Percentiles rank a stretch among this genome's conserved stretches.
phyloP scores from a whole-genome alignment of 192 early-diverging fungal species.

The Coemansia nantahalensis region DNA sequence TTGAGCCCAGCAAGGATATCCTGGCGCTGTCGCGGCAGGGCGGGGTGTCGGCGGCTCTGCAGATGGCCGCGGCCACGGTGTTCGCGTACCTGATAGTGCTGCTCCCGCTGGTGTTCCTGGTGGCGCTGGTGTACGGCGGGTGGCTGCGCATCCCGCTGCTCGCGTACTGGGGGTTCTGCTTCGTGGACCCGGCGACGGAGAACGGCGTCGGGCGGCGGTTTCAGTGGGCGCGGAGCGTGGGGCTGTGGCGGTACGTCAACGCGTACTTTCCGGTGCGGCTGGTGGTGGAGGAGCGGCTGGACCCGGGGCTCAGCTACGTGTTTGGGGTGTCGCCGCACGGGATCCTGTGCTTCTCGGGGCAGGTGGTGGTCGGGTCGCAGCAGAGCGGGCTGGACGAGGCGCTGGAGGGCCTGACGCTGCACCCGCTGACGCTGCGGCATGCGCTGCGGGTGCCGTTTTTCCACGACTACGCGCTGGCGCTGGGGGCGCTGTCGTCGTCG shows the following conservation, averaged over 20 bases:
- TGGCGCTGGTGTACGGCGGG: constrained; percentile 19
- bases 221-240: constrained; percentile 54
- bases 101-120: constrained; percentile 22
- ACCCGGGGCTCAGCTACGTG: constrained; percentile 83
- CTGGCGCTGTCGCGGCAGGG: constrained; percentile 26
- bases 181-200: constrained; percentile 35
- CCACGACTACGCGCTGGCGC: constrained; percentile 75
- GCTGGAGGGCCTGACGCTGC: constrained; percentile 70
- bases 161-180: constrained; percentile 41
- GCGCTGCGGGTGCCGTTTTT: constrained; percentile 85
- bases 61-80: constrained; percentile 24
- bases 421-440: constrained; percentile 62
- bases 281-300: constrained; percentile 78
- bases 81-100: constrained; percentile 37
- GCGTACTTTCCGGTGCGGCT: constrained; percentile 80
- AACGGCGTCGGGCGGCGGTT: constrained; percentile 58
- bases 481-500: constrained; percentile 76
- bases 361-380: constrained; percentile 80
- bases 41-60: constrained; percentile 21
- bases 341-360: constrained; percentile 81
- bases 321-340: constrained; percentile 92
- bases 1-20: constrained; percentile 40
- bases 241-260: constrained; percentile 75
- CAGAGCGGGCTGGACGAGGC: constrained; percentile 66
- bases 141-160: constrained; percentile 35